phyloP scores from a whole-genome alignment of 2,329 filamentous ascomycete genomes.

The Fusarium cyanostomum region DNA sequence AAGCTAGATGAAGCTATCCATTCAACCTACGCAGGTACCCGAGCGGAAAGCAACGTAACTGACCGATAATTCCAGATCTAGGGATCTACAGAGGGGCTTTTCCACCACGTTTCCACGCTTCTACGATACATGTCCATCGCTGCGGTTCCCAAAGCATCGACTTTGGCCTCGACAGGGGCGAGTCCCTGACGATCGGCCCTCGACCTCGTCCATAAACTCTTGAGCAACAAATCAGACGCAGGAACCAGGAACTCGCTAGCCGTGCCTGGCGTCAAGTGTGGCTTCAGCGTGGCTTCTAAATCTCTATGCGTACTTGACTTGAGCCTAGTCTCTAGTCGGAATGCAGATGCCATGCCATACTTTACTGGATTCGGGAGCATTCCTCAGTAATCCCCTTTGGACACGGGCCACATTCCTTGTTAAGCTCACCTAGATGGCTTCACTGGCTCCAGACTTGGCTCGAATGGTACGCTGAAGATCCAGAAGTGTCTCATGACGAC shows the following conservation, averaged over 20 bases:
- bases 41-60: slow-evolving; percentile 7
- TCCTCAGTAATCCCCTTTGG: slow-evolving; percentile 22
- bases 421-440: slow-evolving; percentile 27
- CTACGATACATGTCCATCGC: not conserved
- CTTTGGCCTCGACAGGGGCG: not conserved
- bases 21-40: slow-evolving; percentile 4
- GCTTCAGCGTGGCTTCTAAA: too few relatives aligned
- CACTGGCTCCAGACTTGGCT: slow-evolving; percentile 25
- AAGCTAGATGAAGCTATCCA: not conserved
- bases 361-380: slow-evolving; percentile 27
- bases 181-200: slow-evolving; percentile 20
- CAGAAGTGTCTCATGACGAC: slow-evolving; percentile 17
- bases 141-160: not conserved
- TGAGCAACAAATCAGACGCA: slow-evolving; percentile 26
- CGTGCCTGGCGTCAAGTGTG: slow-evolving; percentile 1
- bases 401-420: slow-evolving; percentile 30
- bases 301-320: too few relatives aligned
- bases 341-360: slow-evolving; percentile 23
- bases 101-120: not conserved
- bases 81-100: slow-evolving; percentile 7
- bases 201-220: slow-evolving; percentile 13
- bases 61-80: slow-evolving; percentile 7
- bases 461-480: slow-evolving; percentile 24
- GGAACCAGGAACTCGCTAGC: slow-evolving; percentile 24
- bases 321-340: slow-evolving; percentile 13